Evolutionary conservation across 2,329 filamentous ascomycete species (phyloP).

Genomic region (Leptodontidium sp.): DNA sequence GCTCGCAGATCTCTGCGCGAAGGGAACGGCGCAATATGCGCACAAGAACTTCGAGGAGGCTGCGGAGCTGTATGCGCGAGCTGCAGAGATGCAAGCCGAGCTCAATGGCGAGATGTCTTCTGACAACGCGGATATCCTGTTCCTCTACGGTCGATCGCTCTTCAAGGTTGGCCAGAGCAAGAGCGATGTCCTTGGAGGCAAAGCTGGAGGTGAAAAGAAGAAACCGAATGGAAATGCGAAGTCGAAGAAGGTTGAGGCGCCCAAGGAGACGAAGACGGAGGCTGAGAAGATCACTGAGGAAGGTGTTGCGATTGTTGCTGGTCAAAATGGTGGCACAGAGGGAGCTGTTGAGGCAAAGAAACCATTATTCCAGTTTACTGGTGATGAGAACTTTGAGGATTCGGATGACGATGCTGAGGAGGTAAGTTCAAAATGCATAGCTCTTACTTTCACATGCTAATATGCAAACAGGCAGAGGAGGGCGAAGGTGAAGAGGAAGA

Average conservation of each 20-base stretch:
- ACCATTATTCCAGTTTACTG: slow-evolving; percentile 88
- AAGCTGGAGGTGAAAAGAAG: slow-evolving; percentile 67
- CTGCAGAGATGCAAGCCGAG: slow-evolving; percentile 87
- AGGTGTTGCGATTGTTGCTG: slow-evolving; percentile 51
- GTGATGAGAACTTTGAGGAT: slow-evolving; percentile 91
- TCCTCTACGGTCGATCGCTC: slow-evolving; percentile 90
- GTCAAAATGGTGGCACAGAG: slow-evolving; percentile 45
- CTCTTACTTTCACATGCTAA: slow-evolving; percentile 55
- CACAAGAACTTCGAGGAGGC: slow-evolving; percentile 89
- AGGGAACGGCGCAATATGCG: slow-evolving; percentile 84
- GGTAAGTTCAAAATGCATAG: slow-evolving; percentile 55
- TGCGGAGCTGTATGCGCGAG: slow-evolving; percentile 86
- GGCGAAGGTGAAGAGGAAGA: slow-evolving; percentile 62
- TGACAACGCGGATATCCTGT: slow-evolving; percentile 92
- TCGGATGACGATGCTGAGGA: slow-evolving; percentile 78
- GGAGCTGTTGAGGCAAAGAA: slow-evolving; percentile 63
- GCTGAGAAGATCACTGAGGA: slow-evolving; percentile 57
- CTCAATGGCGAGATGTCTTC: slow-evolving; percentile 92
- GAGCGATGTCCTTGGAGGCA: slow-evolving; percentile 91
- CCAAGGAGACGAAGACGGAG: slow-evolving; percentile 44
- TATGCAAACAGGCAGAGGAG: slow-evolving; percentile 53
- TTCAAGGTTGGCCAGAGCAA: slow-evolving; percentile 95
- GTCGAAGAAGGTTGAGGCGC: slow-evolving; percentile 48
- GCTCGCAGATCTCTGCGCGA: slow-evolving; percentile 78
- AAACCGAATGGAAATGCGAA: slow-evolving; percentile 54